Evolutionary conservation across 1,139 yeast species (phyloP).

Genomic region (Protomyces pachydermus): DNA sequence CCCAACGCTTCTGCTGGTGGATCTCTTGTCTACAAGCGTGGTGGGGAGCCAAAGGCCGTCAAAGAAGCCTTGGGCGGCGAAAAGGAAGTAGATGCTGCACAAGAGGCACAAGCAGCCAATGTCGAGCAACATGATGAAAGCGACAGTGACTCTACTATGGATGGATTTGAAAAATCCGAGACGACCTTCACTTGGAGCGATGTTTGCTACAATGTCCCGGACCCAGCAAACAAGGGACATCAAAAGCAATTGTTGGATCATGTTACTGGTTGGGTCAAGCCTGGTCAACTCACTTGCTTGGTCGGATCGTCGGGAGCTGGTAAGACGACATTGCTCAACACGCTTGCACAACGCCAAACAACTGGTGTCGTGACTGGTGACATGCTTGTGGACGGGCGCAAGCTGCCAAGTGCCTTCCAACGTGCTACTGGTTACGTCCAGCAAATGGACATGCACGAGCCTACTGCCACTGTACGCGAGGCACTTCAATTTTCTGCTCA

Average conservation of each 20-base stretch:
- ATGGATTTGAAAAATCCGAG: slow-evolving; percentile 36
- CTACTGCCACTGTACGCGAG: slow-evolving; percentile 68
- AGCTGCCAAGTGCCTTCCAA: slow-evolving; percentile 51
- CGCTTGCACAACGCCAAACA: slow-evolving; percentile 54
- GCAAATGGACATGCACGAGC: slow-evolving; percentile 60
- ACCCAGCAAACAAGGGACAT: slow-evolving; percentile 49
- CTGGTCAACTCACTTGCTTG: slow-evolving; percentile 56
- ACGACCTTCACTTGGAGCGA: slow-evolving; percentile 55
- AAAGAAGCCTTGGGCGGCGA: slow-evolving; percentile 31
- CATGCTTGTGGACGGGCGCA: slow-evolving; percentile 57
- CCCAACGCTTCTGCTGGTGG: slow-evolving; percentile 78
- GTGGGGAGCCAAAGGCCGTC: slow-evolving; percentile 39
- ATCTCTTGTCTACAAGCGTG: slow-evolving; percentile 62
- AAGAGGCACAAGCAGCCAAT: slow-evolving; percentile 40
- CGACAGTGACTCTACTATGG: not conserved
- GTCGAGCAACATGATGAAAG: slow-evolving; percentile 7
- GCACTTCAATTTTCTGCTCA: slow-evolving; percentile 68
- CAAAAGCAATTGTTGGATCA: slow-evolving; percentile 48
- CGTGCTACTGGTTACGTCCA: slow-evolving; percentile 63
- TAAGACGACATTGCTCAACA: slow-evolving; percentile 59
- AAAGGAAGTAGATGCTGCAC: slow-evolving; percentile 48
- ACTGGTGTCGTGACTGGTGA: slow-evolving; percentile 62
- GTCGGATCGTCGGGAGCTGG: slow-evolving; percentile 70
- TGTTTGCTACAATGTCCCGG: slow-evolving; percentile 50
- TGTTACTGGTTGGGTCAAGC: slow-evolving; percentile 61